Evolutionary conservation across 164 flowering plant species (phyloP), one percentile per base, ranked within the genome.

Genomic region (Nymphaea thermarum): DNA sequence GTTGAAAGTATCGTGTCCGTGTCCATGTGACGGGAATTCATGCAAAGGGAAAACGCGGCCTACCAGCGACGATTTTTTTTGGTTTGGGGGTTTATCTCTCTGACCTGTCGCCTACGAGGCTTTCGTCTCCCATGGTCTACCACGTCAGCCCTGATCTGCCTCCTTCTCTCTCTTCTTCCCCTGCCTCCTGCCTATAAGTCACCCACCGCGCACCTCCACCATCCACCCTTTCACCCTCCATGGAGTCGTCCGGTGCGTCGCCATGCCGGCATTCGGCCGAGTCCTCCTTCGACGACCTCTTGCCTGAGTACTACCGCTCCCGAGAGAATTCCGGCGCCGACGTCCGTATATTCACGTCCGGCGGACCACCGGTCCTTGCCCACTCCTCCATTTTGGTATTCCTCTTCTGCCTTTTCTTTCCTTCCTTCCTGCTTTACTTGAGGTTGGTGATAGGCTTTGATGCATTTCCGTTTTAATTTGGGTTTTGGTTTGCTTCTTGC

Each of bases 341-440:
- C 67, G 81, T 89, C 64, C 74, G 70, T 2, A 78, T 92, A 70
- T 57, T 83, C 66, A 84, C 98, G 62, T 89, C 96, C 70, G 83
- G 70, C 51, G 94, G 93, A 64, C 70, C 66, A 0, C 81, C 82
- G 68, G 82, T 92, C 64, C 87, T 90, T 6, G 91, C 86, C 4
- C 96, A 92, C 78, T 73, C 91, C 47, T 64, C 76, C 74, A 71
- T 92, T 68, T 81, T 92, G 87, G 98, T 91, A 82, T 12, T 42
- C 42, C 25, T n/a, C 60, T 55, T 16, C 16, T 55, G 15, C 42
- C 4, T n/a, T 61, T n/a, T 36, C 42, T 61, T n/a, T 61, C 41
- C 36, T 25, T 25, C 36, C 36, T 25, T 25, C 36, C 36, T 25
- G 36, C 36, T 25, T 25, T 25, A 25, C 36, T 25, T 25, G 36